Conservation (phyloP, 306 rosid species). For the Castanea mollissima region DNA sequence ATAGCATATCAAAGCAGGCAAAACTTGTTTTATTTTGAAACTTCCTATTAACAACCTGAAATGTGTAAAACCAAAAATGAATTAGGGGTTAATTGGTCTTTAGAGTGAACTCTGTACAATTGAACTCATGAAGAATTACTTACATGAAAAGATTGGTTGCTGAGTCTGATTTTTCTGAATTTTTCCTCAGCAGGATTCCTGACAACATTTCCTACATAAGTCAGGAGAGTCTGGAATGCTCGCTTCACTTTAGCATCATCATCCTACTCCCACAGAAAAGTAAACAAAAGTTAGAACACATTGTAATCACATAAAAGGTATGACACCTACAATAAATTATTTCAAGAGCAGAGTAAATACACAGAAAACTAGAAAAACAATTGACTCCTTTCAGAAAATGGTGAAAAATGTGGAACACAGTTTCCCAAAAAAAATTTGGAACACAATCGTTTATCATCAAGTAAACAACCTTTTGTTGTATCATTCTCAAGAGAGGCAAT, state of each 20-base stretch:
- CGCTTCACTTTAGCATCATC: conserved; percentile 64
- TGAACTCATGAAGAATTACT: not conserved
- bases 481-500: not conserved
- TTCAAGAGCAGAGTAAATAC: not conserved
- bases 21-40: not conserved
- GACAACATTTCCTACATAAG: conserved; percentile 78
- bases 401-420: not conserved
- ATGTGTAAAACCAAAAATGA: not conserved
- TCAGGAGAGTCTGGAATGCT: conserved; percentile 79
- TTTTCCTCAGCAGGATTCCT: conserved; percentile 75
- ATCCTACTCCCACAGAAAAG: conserved; percentile 49
- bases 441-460: not conserved
- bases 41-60: not conserved
- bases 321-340: not conserved
- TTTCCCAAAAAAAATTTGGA: too few relatives aligned
- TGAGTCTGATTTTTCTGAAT: conserved; percentile 75
- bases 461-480: not conserved
- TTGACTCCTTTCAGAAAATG: not conserved
- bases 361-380: not conserved
- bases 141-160: conserved; percentile 76
- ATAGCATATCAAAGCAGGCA: not conserved
- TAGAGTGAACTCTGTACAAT: not conserved
- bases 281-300: not conserved
- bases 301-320: not conserved
- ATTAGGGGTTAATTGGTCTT: not conserved